Base-by-base conservation (phyloP, 352 stramenopile species). In the Globisporangium solare region DNA sequence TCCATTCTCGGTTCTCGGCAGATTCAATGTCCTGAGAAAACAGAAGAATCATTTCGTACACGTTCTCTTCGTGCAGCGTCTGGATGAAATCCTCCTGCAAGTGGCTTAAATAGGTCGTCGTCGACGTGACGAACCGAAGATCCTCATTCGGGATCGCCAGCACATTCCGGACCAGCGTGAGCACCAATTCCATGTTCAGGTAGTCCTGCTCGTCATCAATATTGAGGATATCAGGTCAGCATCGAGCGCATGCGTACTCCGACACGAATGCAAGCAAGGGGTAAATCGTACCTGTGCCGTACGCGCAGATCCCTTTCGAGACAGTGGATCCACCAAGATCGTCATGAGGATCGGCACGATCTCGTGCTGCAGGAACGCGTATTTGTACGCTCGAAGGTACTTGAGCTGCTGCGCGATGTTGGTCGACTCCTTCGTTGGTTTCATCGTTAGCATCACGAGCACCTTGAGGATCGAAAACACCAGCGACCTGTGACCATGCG, bases 391-490 rank as follows among this genome's bases (percentile, higher is more conserved):
- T 24, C 83, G 64, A 11, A 96, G 59, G 56, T 90, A 92, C 66
- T 81, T 81, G 37, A 94, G 62, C 54, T 96, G 84, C 54, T 91
- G 70, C 8, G 81, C 76, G 31, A 93, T 74, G 54, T 94, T 87
- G 43, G 73, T 87, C 35, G 84, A 94, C 46, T 94, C 83, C 21
- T 73, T 74, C 4, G 81, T 54, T 1, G 85, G 86, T 46, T 89
- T 89, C 83, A 92, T 96, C 2, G 86, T 96, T 39, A 96, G 72
- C 86, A 96, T 94, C 22, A 94, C 85, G 40, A 96, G 77, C 56
- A 96, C 84, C 59, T 96, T 96, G 17, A 94, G 67, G 57, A 96
- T 89, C 27, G 86, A 94, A 47, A 94, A 91, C 13, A 92, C 82
- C n/a, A 96, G 73, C 41, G 67, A 68, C 78, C 70, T 18, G n/a